Percentiles rank a stretch among this genome's conserved stretches.
Evolutionary conservation across 768 basidiomycete genomes (phyloP).

Genomic region (Hericium alpestre): DNA sequence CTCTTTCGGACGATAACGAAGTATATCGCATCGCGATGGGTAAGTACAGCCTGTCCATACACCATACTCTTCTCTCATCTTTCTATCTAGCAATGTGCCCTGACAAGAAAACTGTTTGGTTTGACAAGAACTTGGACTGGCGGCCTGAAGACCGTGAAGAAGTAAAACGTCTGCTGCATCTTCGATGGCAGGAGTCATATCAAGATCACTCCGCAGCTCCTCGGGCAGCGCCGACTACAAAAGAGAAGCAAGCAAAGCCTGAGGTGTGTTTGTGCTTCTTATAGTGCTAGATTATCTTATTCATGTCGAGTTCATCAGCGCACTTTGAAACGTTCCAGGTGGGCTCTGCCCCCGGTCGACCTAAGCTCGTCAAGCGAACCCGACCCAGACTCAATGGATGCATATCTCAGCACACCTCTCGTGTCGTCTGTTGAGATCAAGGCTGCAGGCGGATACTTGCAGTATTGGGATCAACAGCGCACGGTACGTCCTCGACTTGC

Average conservation of each 20-base stretch:
- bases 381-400: not conserved
- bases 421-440: not conserved
- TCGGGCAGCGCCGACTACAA: not conserved
- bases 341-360: not conserved
- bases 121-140: too few relatives aligned
- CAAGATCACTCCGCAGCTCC: not conserved
- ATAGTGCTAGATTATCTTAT: too few relatives aligned
- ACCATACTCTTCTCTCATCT: not conserved
- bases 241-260: not conserved
- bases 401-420: constrained; percentile 3
- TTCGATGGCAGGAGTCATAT: not conserved
- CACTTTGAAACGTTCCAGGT: too few relatives aligned
- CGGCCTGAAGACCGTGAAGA: too few relatives aligned
- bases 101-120: too few relatives aligned
- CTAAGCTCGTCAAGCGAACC: not conserved
- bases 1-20: constrained; percentile 16
- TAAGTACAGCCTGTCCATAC: not conserved
- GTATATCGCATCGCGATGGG: constrained; percentile 16
- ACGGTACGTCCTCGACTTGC: not conserved
- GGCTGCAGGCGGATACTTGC: constrained; percentile 8
- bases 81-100: constrained; percentile 19
- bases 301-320: too few relatives aligned
- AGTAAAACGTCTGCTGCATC: constrained; percentile 9
- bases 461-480: constrained; percentile 5
- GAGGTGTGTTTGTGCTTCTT: too few relatives aligned